Conservation (phyloP, 2,329 filamentous ascomycete species). For the Anisogramma anomala region DNA sequence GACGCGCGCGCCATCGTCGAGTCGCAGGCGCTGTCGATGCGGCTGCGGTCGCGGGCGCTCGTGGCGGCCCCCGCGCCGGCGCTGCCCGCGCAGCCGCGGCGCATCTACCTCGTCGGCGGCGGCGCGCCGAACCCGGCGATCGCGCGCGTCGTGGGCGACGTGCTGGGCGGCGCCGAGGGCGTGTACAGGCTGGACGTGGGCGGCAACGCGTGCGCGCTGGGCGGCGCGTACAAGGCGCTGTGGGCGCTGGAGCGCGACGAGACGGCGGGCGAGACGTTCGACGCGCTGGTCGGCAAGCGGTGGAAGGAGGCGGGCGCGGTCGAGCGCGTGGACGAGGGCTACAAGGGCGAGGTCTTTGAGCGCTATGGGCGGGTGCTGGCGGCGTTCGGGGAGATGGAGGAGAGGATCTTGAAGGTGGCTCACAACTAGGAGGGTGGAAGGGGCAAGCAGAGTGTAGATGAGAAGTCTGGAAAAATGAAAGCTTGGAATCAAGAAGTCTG, state of each 20-base stretch:
- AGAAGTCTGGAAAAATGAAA: neutral
- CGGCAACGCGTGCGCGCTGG: conserved; percentile 87
- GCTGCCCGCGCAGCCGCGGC: conserved; percentile 71
- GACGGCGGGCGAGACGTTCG: conserved; percentile 60
- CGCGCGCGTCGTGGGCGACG: conserved; percentile 70
- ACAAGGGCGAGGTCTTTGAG: conserved; percentile 61
- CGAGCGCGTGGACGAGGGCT: conserved; percentile 72
- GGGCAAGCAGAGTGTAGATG: neutral
- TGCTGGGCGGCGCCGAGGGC: conserved; percentile 79
- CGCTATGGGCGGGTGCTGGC: conserved; percentile 65
- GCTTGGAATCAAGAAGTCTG: no score
- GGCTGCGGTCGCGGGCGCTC: conserved; percentile 69
- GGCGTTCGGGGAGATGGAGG: conserved; percentile 69
- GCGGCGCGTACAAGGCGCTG: conserved; percentile 89
- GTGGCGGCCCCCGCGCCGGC: conserved; percentile 44
- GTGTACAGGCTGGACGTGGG: conserved; percentile 91
- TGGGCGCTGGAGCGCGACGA: conserved; percentile 68
- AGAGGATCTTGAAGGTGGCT: conserved; percentile 42
- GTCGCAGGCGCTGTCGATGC: conserved; percentile 86
- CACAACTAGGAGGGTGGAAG: conserved; percentile 17
- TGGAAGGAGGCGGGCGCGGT: conserved; percentile 83
- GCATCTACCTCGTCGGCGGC: conserved; percentile 90
- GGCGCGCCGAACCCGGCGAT: conserved; percentile 86
- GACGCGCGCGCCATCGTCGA: conserved; percentile 85
- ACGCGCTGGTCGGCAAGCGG: conserved; percentile 69